Base-by-base conservation (phyloP, 495 filamentous ascomycete genomes). In the Trichoderma erinaceum region DNA sequence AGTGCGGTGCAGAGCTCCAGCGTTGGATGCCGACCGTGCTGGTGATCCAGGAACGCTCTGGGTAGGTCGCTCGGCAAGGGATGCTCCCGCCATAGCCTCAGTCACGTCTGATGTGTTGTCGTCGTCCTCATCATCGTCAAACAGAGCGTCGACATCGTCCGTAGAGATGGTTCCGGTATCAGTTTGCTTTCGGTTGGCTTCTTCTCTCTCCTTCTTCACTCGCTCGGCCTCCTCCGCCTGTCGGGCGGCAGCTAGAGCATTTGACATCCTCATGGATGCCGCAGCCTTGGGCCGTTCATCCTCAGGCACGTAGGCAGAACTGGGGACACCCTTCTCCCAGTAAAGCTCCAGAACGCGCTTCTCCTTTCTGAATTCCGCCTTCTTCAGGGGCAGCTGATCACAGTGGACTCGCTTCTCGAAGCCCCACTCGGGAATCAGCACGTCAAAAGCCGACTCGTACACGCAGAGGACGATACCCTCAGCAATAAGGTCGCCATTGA, bases 381-480 rank as follows among this genome's bases (percentile, higher is more conserved):
- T 99, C 86, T 97, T 97, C 70, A 99, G 81, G 16, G 95, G 95
- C 71, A 99, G 84, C 82, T 98, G 95, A 75, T 99, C 95, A 75
- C 95, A 99, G 78, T 99, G 95, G 66, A 99, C 95, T 70, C 95
- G 91, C 87, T 99, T 99, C 83, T 99, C 95, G 70, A 99, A 98
- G 58, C 95, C 95, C 78, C 90, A 99, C 73, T 99, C 96, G 32
- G 95, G 96, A 75, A 99, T 98, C 69, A 99, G 86, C 67, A 99
- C 92, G 77, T 99, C 95, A 73, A 99, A 99, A 52, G 95, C 95
- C 13, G 96, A 98, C 80, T 99, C 95, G 79, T 99, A 99, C 15
- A 99, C 96, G 72, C 92, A 97, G 63, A 99, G 83, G 38, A 99
- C 93, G 73, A 99, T 93, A 66, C 95, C 96, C 75, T 97, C 96